Evolutionary conservation across 1,284 basidiomycete species (phyloP).

Genomic region (Butyriboletus appendiculatus): DNA sequence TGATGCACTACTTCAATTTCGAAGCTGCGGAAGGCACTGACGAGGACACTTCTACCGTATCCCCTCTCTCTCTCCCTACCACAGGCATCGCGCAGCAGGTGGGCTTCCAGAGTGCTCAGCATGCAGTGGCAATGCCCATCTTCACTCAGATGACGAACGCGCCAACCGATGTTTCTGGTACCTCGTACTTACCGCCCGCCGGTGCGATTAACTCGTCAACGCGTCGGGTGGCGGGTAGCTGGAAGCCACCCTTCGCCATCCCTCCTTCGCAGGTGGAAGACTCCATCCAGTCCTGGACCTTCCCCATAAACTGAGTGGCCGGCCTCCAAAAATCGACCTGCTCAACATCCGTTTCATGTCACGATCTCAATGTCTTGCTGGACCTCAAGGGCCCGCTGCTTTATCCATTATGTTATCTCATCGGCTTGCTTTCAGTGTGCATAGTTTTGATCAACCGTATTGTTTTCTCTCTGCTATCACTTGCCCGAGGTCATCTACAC

Average conservation of each 20-base stretch:
- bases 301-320: constrained; percentile 1
- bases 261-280: constrained; percentile 29
- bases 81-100: constrained; percentile 24
- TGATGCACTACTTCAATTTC: constrained; percentile 32
- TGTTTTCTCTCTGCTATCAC: constrained; percentile 18
- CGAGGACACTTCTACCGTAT: background rate
- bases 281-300: constrained; percentile 13
- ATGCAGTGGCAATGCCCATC: constrained; percentile 20
- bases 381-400: constrained; percentile 4
- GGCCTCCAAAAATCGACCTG: background rate
- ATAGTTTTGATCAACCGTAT: constrained; percentile 17
- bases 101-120: constrained; percentile 11
- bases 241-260: constrained; percentile 40
- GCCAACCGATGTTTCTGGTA: background rate
- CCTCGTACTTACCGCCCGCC: constrained; percentile 51
- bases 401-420: constrained; percentile 3
- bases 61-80: background rate
- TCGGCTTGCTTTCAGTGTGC: constrained; percentile 24
- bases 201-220: constrained; percentile 49
- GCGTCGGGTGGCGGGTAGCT: constrained; percentile 55
- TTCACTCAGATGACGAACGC: constrained; percentile 34
- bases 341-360: background rate
- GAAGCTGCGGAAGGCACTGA: constrained; percentile 20
- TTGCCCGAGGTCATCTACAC: background rate
- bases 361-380: background rate